Percentiles rank a stretch among this genome's conserved stretches.
phyloP scores from a whole-genome alignment of 2,329 filamentous ascomycete species.

The Fonsecaea pugnacius region DNA sequence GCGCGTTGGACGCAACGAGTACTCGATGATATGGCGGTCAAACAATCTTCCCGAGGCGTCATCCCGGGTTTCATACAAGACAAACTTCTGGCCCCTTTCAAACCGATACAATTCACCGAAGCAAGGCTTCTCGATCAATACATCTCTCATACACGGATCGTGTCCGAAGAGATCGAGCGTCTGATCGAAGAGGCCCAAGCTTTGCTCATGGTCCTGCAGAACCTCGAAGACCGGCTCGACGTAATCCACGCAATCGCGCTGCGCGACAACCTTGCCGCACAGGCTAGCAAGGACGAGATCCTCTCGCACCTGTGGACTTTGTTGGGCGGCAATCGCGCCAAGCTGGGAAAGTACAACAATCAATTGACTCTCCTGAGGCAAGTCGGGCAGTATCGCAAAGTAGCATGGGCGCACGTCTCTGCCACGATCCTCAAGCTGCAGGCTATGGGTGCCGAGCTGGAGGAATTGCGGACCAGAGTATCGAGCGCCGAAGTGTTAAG shows the following conservation, averaged over 20 bases:
- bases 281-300: conserved; percentile 66
- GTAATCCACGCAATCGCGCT: conserved; percentile 71
- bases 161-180: conserved; percentile 69
- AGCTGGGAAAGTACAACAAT: conserved; percentile 63
- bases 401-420: conserved; percentile 70
- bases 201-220: conserved; percentile 67
- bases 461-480: conserved; percentile 72
- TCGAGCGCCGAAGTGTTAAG: conserved; percentile 57
- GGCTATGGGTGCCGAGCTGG: conserved; percentile 71
- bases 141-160: conserved; percentile 69
- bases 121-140: conserved; percentile 72
- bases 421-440: conserved; percentile 73
- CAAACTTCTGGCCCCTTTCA: conserved; percentile 64
- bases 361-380: conserved; percentile 68
- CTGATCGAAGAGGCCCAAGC: conserved; percentile 73
- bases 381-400: conserved; percentile 68
- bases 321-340: conserved; percentile 69
- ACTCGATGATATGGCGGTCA: conserved; percentile 63
- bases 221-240: conserved; percentile 70
- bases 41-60: conserved; percentile 46
- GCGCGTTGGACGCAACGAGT: conserved; percentile 76
- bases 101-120: conserved; percentile 63
- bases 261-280: conserved; percentile 64
- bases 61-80: conserved; percentile 51
- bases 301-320: conserved; percentile 74